Evolutionary conservation across 192 early-diverging fungal genomes (phyloP), one percentile per base, ranked within the genome.

Genomic region (Backusella liffmaniae): DNA sequence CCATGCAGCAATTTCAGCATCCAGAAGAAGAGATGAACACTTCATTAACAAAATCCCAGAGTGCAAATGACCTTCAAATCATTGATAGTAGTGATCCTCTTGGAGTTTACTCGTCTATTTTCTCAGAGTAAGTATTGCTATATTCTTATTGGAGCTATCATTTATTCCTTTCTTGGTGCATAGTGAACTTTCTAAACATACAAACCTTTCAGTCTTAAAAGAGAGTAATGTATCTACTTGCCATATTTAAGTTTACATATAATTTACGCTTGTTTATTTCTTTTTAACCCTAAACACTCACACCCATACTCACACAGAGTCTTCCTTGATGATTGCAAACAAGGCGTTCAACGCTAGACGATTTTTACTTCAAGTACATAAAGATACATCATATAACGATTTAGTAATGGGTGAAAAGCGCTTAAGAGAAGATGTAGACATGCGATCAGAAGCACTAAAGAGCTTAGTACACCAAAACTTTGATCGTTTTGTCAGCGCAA

Each of bases 401-500:
- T 84, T 99, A 42, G 90, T 92, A 41, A 75, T 80, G 23, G 97
- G 96, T 4, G 88, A 91, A n/a, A 81, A 92, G 36, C 82, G 84
- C 6, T 82, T 99, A 35, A 86, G 92, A 66, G 82, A 80, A 70
- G 88, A 91, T 5, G 93, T 97, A 35, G 90, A 92, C 59, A 90
- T 96, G 73, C 90, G 94, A n/a, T 87, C 91, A 0, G 96, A 96
- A 59, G 94, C 92, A 1, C 86, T 97, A 21, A 96, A 95, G 75
- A 91, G 89, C 36, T 80, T 97, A 29, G 97, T 99, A 53, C 95
- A 98, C 80, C 93, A 93, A 73, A 95, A 99, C 80, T 99, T 99
- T 88, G 95, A 97, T 79, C 91, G 96, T 44, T 99, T 99, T 81
- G 96, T 99, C 10, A 93, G 88, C 49, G 96, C 97, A 16, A 97